A percentile compares a stretch with the other conserved stretches of the same genome.
Evolutionary conservation across 83 land plant species (phyloP).

Genomic region (Picea mariana): DNA sequence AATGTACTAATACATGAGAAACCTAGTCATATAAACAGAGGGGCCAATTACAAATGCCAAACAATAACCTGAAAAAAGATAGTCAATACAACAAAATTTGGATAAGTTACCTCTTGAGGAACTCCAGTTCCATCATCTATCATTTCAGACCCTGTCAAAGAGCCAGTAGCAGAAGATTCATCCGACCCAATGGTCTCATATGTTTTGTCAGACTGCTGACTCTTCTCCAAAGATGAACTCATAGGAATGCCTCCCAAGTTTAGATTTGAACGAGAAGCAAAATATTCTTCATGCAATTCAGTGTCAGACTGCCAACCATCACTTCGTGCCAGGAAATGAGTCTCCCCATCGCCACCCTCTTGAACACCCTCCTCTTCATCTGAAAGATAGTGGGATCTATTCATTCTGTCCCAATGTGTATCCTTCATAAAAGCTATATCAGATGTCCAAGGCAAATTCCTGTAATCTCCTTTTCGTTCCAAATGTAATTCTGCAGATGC

Average conservation of each 20-base stretch:
- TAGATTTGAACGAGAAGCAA: conserved; percentile 36
- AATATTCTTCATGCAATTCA: conserved; percentile 58
- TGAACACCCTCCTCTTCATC: conserved; percentile 53
- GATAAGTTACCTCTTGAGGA: conserved; percentile 71
- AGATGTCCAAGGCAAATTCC: conserved; percentile 30
- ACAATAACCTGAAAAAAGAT: neutral
- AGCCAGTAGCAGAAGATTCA: conserved; percentile 25
- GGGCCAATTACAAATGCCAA: neutral
- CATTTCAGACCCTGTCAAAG: conserved; percentile 34
- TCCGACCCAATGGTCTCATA: conserved; percentile 31
- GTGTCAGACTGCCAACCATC: conserved; percentile 89
- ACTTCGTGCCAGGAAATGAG: conserved; percentile 20
- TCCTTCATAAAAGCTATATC: conserved; percentile 29
- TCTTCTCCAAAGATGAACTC: conserved; percentile 17
- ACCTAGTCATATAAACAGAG: neutral
- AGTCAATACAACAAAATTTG: neutral
- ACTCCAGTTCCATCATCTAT: conserved; percentile 62
- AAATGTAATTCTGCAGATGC: conserved; percentile 20
- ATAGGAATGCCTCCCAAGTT: conserved; percentile 12
- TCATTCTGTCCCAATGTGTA: conserved; percentile 21
- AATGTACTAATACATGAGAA: neutral
- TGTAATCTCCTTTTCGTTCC: conserved; percentile 11
- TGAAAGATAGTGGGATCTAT: conserved; percentile 41
- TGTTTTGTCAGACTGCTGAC: conserved; percentile 8
- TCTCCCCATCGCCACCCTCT: conserved; percentile 36